Base-by-base conservation (phyloP, 305 asterid species). In the Rubia balearica region DNA sequence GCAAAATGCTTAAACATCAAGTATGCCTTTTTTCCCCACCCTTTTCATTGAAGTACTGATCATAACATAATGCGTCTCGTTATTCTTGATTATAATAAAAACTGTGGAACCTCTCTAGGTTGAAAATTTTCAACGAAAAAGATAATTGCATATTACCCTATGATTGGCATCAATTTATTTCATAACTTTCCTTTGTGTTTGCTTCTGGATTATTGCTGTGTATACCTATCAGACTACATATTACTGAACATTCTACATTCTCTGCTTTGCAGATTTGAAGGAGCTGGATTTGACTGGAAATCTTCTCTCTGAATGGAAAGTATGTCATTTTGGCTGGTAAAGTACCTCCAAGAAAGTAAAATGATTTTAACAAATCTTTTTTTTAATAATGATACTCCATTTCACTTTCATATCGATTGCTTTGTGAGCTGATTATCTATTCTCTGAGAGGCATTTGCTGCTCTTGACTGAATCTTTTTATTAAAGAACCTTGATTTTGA, bases 261-360 rank as follows among this genome's bases (percentile, higher is more conserved):
- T 6, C 2, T 68, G 38, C 42, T 22, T 68, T 82, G 86, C 97
- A 94, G 99, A 83, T 77, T 70, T 94, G 65, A 88, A 89, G 90
- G 96, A 91, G 88, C 97, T 94, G 63, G 99, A 91, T 82, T 85
- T 94, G 90, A 87, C 87, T 73, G 97, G 96, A 78, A 94, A 87
- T 79, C 83, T 94, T 73, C 89, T 94, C 76, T 76, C 78, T 43
- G 78, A 79, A 65, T 94, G 99, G 99, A 81, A 86, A 76, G 99
- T 93, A 93, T 61, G 90, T 81, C 64, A 46, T 77, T 63, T 75
- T 83, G 21, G 73, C 76, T 74, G 53, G 38, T 63, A 69, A 64
- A 13, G 61, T 73, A 56, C 46, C 41, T 65, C 60, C 49, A 49
- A 24, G 51, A 17, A 74, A 43, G 2, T 74, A 33, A 49, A 48